Evolutionary conservation across 352 stramenopile genomes (phyloP).

Genomic region (Blastocystis sp.): DNA sequence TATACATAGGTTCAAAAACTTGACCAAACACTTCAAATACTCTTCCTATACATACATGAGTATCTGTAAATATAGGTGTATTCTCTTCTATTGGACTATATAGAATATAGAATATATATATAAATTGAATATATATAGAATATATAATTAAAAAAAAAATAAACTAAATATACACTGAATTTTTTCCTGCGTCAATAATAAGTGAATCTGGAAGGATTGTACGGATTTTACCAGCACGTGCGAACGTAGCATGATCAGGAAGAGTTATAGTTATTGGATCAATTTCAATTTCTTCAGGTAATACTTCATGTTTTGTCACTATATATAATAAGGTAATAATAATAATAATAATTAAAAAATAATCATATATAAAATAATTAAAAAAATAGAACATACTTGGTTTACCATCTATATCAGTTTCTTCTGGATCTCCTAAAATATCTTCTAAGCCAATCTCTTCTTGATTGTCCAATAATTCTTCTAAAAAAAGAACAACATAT

Average conservation of each 20-base stretch:
- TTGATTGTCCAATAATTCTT: too few relatives aligned
- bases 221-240: conserved; percentile 25
- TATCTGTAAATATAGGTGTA: conserved; percentile 5
- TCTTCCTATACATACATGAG: not conserved
- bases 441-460: too few relatives aligned
- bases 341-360: too few relatives aligned
- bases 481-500: too few relatives aligned
- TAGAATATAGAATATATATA: not conserved
- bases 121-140: too few relatives aligned
- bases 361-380: too few relatives aligned
- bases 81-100: conserved; percentile 28
- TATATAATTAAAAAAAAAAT: too few relatives aligned
- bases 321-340: too few relatives aligned
- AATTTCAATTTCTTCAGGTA: not conserved
- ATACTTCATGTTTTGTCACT: conserved; percentile 23
- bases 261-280: not conserved
- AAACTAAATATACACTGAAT: conserved; percentile 4
- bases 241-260: not conserved
- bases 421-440: too few relatives aligned
- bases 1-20: conserved; percentile 21
- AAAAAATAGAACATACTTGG: too few relatives aligned
- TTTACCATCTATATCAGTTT: too few relatives aligned
- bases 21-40: conserved; percentile 35
- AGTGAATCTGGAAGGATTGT: too few relatives aligned
- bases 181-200: conserved; percentile 20